Percentiles rank a stretch among this genome's conserved stretches.
These are phyloP conservation scores for Botrytis pseudocinerea DNA, from an alignment of 2,329 filamentous ascomycete genomes.

Conservation along the genomic window DNA sequence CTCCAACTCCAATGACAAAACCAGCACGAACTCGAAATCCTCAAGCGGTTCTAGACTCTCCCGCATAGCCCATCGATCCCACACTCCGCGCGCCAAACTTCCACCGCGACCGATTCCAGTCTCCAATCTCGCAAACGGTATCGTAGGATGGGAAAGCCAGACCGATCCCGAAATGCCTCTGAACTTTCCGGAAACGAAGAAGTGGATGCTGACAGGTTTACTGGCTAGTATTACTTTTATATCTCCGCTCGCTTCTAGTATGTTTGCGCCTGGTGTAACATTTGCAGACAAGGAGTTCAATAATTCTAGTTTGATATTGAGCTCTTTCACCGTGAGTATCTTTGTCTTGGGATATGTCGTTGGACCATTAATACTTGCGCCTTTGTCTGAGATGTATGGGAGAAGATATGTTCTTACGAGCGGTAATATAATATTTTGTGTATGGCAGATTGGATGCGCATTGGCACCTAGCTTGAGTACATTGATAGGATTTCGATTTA, in stretches of 20 bases:
- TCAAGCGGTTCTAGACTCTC: conserved; percentile 35
- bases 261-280: conserved; percentile 68
- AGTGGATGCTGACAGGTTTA: conserved; percentile 38
- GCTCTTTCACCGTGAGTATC: conserved; percentile 57
- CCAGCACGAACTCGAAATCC: conserved; percentile 26
- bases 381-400: conserved; percentile 62
- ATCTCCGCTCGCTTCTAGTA: conserved; percentile 46
- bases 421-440: conserved; percentile 51
- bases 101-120: conserved; percentile 42
- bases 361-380: conserved; percentile 41
- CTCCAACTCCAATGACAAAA: neutral
- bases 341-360: conserved; percentile 34
- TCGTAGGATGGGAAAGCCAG: conserved; percentile 62
- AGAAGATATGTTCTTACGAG: conserved; percentile 44
- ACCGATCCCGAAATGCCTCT: conserved; percentile 59
- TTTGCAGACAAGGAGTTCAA: conserved; percentile 62
- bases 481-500: conserved; percentile 60
- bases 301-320: conserved; percentile 47
- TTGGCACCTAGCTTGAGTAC: conserved; percentile 48
- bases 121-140: conserved; percentile 52
- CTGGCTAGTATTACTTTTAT: conserved; percentile 42
- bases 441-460: conserved; percentile 57
- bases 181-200: conserved; percentile 47
- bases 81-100: conserved; percentile 26
- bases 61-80: conserved; percentile 31